Conservation (phyloP, 2,329 filamentous ascomycete genomes). For the Xylaria sp. region DNA sequence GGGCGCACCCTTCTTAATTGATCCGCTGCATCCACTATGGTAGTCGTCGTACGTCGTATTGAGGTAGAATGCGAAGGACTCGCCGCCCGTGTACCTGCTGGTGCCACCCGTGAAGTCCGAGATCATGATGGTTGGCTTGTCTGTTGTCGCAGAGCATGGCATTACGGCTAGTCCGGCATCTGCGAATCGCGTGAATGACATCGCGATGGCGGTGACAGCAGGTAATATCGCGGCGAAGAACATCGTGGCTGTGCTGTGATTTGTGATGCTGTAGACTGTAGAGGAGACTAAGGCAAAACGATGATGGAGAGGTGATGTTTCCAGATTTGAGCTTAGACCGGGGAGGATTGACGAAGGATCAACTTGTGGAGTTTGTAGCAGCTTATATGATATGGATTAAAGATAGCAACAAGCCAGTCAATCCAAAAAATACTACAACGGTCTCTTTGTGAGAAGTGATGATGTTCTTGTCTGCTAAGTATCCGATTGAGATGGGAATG, state of each 20-base stretch:
- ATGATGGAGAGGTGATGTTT: constrained; percentile 4
- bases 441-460: neutral
- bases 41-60: constrained; percentile 37
- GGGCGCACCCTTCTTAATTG: constrained; percentile 23
- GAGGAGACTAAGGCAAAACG: neutral
- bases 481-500: neutral
- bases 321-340: neutral
- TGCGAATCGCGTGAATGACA: constrained; percentile 36
- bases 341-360: constrained; percentile 4
- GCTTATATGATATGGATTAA: constrained; percentile 5
- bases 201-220: constrained; percentile 33
- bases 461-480: neutral
- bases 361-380: constrained; percentile 17
- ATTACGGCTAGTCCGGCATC: constrained; percentile 26
- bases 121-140: constrained; percentile 28
- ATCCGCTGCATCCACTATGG: constrained; percentile 37
- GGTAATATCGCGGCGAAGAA: constrained; percentile 33
- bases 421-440: neutral
- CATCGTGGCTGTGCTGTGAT: constrained; percentile 25
- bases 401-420: neutral
- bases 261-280: neutral
- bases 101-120: constrained; percentile 36
- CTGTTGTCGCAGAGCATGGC: constrained; percentile 26
- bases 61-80: constrained; percentile 39
- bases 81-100: constrained; percentile 36